phyloP scores from a whole-genome alignment of 1,284 basidiomycete genomes.

The Anthracocystis walkeri region DNA sequence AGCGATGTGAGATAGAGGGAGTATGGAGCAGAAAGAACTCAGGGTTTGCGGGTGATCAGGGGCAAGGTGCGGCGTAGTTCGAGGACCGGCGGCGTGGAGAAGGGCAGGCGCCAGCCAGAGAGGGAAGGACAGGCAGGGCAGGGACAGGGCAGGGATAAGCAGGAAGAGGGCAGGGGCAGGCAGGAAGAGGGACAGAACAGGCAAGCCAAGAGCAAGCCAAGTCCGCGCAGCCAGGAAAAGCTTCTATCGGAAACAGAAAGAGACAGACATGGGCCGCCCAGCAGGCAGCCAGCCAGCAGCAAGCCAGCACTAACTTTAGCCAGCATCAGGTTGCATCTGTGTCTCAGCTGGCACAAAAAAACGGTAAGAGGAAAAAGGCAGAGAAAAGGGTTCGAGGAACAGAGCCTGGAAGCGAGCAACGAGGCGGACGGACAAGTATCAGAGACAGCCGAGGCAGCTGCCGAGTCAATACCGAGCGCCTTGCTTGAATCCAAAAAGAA shows the following conservation, averaged over 20 bases:
- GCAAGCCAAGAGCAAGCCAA: background rate
- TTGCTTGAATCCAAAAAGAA: background rate
- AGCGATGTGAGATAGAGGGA: background rate
- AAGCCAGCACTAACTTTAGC: background rate
- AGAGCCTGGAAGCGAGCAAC: constrained; percentile 3
- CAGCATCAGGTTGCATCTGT: background rate
- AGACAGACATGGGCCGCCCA: too few species aligned
- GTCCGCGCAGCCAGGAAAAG: too few species aligned
- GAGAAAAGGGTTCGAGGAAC: background rate
- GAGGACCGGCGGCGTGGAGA: background rate
- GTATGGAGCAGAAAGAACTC: background rate
- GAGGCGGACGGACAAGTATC: background rate
- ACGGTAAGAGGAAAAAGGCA: background rate
- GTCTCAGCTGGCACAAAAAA: constrained; percentile 6
- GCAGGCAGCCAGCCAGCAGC: background rate
- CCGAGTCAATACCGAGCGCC: background rate
- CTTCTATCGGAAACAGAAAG: too few species aligned
- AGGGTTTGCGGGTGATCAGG: constrained; percentile 5
- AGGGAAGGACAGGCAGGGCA: background rate
- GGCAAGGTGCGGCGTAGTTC: background rate
- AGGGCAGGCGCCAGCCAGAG: background rate
- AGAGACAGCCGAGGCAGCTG: constrained; percentile 2
- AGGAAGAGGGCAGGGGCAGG: background rate
- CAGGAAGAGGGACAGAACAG: background rate
- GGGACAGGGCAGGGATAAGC: background rate